Conservation (phyloP, 371 early-diverging fungal species). For the Apophysomyces trapeziformis region DNA sequence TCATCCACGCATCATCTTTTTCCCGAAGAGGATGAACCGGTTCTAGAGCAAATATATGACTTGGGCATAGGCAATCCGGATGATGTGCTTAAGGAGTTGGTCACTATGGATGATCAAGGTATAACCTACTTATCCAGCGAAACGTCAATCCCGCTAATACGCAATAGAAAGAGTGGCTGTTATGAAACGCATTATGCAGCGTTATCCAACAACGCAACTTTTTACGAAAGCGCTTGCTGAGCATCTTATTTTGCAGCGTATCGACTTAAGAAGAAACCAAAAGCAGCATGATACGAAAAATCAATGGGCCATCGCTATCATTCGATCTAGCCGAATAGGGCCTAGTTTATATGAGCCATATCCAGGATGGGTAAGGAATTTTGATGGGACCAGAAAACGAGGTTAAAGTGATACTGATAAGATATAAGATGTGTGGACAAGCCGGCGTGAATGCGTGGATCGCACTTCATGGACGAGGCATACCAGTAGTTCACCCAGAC, state of each 20-base stretch:
- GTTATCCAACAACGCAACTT: constrained; percentile 53
- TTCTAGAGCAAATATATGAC: constrained; percentile 37
- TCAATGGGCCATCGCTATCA: constrained; percentile 46
- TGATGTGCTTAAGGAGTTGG: constrained; percentile 41
- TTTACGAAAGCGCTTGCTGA: constrained; percentile 59
- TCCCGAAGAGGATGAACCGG: not conserved
- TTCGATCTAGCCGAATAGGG: constrained; percentile 52
- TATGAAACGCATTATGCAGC: constrained; percentile 28
- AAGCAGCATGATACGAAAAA: constrained; percentile 24
- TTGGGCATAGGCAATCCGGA: constrained; percentile 38
- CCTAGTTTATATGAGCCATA: constrained; percentile 46
- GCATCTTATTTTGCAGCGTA: constrained; percentile 45
- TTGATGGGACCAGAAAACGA: too few relatives aligned
- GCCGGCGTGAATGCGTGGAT: constrained; percentile 44
- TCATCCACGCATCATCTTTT: constrained; percentile 25
- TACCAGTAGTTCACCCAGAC: constrained; percentile 30
- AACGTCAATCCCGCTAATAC: not conserved
- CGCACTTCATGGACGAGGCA: constrained; percentile 29
- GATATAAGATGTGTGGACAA: constrained; percentile 37
- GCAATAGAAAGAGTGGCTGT: constrained; percentile 21
- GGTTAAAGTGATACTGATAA: not conserved
- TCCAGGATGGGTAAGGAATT: constrained; percentile 51
- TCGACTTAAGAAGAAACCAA: constrained; percentile 34
- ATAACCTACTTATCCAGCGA: not conserved
- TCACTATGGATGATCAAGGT: constrained; percentile 46